Conservation (phyloP, 1,139 yeast species). For the Insectozyma bohioensis region DNA sequence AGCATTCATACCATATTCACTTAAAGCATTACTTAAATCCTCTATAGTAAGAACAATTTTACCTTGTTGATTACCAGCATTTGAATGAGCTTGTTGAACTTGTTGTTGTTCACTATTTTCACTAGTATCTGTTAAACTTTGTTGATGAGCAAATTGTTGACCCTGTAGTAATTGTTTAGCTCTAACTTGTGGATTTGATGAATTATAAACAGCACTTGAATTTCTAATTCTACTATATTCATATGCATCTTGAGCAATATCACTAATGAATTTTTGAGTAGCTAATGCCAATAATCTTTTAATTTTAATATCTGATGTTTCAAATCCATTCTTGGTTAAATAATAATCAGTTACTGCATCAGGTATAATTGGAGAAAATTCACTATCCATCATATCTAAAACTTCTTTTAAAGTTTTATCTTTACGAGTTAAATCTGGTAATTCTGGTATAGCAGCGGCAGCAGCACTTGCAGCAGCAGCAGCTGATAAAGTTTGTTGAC, state of each 20-base stretch:
- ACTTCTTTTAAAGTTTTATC: constrained; percentile 89
- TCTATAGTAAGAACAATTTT: constrained; percentile 85
- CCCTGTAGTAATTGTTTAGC: constrained; percentile 78
- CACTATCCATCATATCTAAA: constrained; percentile 80
- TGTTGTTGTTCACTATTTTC: constrained; percentile 33
- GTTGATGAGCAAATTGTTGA: constrained; percentile 55
- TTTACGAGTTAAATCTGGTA: constrained; percentile 74
- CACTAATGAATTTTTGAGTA: constrained; percentile 92
- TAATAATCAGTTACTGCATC: constrained; percentile 98
- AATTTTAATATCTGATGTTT: constrained; percentile 74
- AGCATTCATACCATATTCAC: constrained; percentile 91
- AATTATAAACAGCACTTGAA: constrained; percentile 76
- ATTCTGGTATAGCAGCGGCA: constrained; percentile 37
- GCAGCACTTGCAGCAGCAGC: constrained; percentile 13
- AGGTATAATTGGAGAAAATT: constrained; percentile 94
- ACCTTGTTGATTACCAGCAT: constrained; percentile 64
- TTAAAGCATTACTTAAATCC: constrained; percentile 80
- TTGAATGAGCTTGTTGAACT: constrained; percentile 33
- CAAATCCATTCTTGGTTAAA: constrained; percentile 84
- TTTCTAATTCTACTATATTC: constrained; percentile 91
- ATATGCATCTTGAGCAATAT: constrained; percentile 94
- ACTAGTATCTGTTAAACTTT: constrained; percentile 38
- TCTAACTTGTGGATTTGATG: constrained; percentile 82
- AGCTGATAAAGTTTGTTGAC: constrained; percentile 12
- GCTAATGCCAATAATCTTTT: constrained; percentile 89